Conservation (phyloP, 1,284 basidiomycete species). For the Trametes polyzona region DNA sequence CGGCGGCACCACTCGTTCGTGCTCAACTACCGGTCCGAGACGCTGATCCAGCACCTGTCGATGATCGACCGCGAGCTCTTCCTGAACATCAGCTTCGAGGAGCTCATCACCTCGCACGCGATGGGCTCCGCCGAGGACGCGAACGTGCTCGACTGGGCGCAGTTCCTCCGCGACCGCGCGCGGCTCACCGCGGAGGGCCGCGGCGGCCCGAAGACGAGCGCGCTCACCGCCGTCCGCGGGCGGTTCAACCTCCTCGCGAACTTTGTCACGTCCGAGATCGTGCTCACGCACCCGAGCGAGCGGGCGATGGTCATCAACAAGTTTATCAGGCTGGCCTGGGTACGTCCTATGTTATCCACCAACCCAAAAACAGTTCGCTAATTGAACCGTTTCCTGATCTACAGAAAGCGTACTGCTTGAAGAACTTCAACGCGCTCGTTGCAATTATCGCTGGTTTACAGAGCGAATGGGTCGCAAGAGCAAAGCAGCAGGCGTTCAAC, state of each 20-base stretch:
- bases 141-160: constrained; percentile 82
- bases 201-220: constrained; percentile 63
- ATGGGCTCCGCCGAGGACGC: constrained; percentile 57
- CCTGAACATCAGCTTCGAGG: constrained; percentile 81
- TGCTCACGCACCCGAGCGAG: constrained; percentile 68
- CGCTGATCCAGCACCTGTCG: constrained; percentile 78
- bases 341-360: constrained; percentile 43
- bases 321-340: constrained; percentile 88
- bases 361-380: neutral
- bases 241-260: constrained; percentile 88
- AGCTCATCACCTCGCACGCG: constrained; percentile 77
- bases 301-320: constrained; percentile 73
- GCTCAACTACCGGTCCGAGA: constrained; percentile 58
- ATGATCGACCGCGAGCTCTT: constrained; percentile 91
- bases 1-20: constrained; percentile 67
- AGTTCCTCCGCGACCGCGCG: constrained; percentile 77
- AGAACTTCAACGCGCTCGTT: constrained; percentile 81
- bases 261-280: constrained; percentile 82
- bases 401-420: constrained; percentile 83
- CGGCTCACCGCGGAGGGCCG: constrained; percentile 68
- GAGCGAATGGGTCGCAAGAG: constrained; percentile 70
- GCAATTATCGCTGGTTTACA: constrained; percentile 83
- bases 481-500: constrained; percentile 72
- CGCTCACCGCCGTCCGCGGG: constrained; percentile 77
- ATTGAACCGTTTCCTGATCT: neutral